Percentiles rank a stretch among this genome's conserved stretches.
Evolutionary conservation across 208 protist species (phyloP).

Genomic region (Phytomonas sp.): DNA sequence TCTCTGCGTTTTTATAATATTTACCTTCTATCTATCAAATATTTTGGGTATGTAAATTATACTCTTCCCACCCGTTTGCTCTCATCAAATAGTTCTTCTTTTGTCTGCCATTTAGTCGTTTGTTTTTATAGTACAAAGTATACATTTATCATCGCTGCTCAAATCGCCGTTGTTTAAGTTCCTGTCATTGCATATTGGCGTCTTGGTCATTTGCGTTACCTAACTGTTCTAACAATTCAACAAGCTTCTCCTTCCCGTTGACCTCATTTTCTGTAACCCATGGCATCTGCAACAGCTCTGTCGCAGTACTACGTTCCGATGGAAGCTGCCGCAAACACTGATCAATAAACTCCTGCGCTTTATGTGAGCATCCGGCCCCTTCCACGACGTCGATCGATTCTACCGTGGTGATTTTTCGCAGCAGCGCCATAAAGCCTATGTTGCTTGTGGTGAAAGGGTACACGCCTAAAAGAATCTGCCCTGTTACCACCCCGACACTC

Average conservation of each 20-base stretch:
- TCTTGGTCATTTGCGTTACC: constrained; percentile 25
- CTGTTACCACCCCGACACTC: constrained; percentile 76
- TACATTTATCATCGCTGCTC: not conserved
- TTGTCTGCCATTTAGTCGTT: constrained; percentile 1
- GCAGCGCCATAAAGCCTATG: constrained; percentile 75
- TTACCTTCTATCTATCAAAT: not conserved
- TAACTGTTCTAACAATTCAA: constrained; percentile 34
- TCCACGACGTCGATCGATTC: constrained; percentile 39
- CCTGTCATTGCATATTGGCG: not conserved
- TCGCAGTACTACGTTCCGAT: constrained; percentile 42
- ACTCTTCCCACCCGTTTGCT: not conserved
- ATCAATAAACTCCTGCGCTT: constrained; percentile 65
- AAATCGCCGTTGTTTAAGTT: not conserved
- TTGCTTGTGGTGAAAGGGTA: constrained; percentile 55
- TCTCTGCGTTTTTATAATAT: not conserved
- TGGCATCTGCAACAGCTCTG: constrained; percentile 46
- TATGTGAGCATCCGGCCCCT: constrained; percentile 40
- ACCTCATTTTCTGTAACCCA: constrained; percentile 73
- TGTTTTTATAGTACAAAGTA: not conserved
- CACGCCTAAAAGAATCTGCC: constrained; percentile 56
- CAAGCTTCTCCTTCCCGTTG: constrained; percentile 38
- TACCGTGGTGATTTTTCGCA: constrained; percentile 58
- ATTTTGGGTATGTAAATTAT: constrained; percentile 2
- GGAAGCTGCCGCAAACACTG: constrained; percentile 55
- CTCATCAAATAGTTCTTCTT: constrained; percentile 2